Base-by-base conservation (phyloP, 2,329 filamentous ascomycete species). In the Zymoseptoria tritici region DNA sequence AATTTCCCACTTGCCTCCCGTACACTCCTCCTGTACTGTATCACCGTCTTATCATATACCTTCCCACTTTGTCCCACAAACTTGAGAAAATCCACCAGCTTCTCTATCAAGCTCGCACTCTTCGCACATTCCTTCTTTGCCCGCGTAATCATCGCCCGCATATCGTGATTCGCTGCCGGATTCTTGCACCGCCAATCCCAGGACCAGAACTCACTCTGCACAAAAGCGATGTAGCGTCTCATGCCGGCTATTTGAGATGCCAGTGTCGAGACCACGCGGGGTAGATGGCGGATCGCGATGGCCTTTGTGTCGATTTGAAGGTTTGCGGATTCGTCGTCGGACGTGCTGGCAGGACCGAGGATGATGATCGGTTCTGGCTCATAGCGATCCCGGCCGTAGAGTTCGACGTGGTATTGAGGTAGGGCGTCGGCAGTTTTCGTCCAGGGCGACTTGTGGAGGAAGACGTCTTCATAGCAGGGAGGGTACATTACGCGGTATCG, bases 181-280 rank as follows among this genome's bases (percentile, higher is more conserved):
- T 60, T 65, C 49, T 65, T 67, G 56, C 59, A 62, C 9, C 36
- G 55, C 65, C 63, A 67, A 22, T 65, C 65, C 61, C 62, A 64
- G 50, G 56, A 59, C 52, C 60, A 64, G 60, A 60, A 67, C 24
- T 67, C 65, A 11, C 52, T 58, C 49, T 64, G 61, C 50, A 60
- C 62, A 52, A 65, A 65, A 3, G 54, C 53, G 11, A 62, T 58
- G 22, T 60, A 57, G 4, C 63, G 54, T 16, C 56, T 57, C 19
- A 59, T 63, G 49, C 60, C 59, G 3, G 55, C 55, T 22, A 67
- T 29, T 55, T 64, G 55, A 11, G 61, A 57, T 52, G 62, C 57
- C 19, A 67, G 49, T 8, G 56, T 55, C 11, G 60, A 59, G 36
- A 62, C 57, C 31, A 61, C 62, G 29, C 57, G 57, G 11, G 57